Conservation (phyloP, 164 flowering plant genomes). For the Berberis thunbergii region DNA sequence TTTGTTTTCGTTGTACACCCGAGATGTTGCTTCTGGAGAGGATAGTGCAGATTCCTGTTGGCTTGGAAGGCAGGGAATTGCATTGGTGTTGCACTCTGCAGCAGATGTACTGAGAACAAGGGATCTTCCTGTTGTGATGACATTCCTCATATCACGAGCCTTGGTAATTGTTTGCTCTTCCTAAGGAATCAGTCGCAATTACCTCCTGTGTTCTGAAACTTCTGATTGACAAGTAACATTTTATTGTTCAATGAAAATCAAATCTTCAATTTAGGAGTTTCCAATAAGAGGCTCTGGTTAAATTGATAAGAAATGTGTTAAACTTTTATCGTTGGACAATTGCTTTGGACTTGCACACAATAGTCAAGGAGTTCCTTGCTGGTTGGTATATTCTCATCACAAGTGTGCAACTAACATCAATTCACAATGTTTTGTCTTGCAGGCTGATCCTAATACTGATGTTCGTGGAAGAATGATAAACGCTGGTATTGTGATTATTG, state of each 20-base stretch:
- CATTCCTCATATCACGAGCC: constrained; percentile 91
- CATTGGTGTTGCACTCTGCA: constrained; percentile 75
- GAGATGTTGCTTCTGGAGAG: constrained; percentile 52
- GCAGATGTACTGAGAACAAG: constrained; percentile 93
- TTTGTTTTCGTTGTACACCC: constrained; percentile 81
- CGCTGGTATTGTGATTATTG: constrained; percentile 91
- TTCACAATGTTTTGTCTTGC: constrained; percentile 15
- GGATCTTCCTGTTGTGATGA: constrained; percentile 98
- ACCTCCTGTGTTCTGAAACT: not conserved
- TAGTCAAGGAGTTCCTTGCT: too few species aligned
- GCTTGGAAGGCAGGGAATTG: constrained; percentile 94
- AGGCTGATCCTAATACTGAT: constrained; percentile 95
- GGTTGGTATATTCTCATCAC: not conserved
- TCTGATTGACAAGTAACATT: not conserved
- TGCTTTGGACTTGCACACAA: too few species aligned
- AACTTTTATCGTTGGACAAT: too few species aligned
- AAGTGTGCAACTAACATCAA: not conserved
- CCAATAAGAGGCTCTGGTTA: too few species aligned
- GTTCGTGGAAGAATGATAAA: constrained; percentile 97
- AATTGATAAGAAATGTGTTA: too few species aligned
- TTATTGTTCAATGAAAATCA: too few species aligned
- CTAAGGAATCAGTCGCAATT: not conserved
- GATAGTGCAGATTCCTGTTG: constrained; percentile 63
- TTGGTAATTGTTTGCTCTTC: constrained; percentile 37
- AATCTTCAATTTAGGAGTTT: too few species aligned